Evolutionary conservation across 1,284 basidiomycete species (phyloP), one percentile per base, ranked within the genome.

Genomic region (Ceraceosorus guamensis): DNA sequence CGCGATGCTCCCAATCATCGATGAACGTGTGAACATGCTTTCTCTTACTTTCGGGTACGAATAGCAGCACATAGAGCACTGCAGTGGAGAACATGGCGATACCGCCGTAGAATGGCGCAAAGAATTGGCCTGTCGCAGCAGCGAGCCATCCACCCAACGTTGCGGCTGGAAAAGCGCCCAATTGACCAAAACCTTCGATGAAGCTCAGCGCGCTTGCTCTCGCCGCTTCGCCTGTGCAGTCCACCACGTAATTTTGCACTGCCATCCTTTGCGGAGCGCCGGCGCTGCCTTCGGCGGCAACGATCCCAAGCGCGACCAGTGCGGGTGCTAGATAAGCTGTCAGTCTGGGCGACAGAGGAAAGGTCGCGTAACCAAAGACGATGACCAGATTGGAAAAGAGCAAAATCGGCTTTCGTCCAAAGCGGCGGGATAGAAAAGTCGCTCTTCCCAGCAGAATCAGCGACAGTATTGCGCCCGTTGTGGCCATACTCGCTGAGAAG

Each of bases 181-280:
- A 56, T 55, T 71, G 69, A 31, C 68, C 67, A 30, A 70, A 65
- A 8, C 69, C 69, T 46, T 71, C 69, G 59, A 70, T 65, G 59
- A 71, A 70, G 60, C 65, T 63, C 18, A 71, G 62, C 2, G 65
- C 65, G 3, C 62, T 62, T 1, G 67, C 67, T 30, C 68, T 54
- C 30, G 67, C 61, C 7, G 65, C 51, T 43, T 70, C 67, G 3
- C 61, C 57, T 7, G 66, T 68, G 2, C 66, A 68, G 57, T 72
- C 70, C n/a, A 72, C 68, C 35, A 72, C 67, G 44, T 70, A 72
- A 43, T 70, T 68, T 49, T 72, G 70, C 10, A 70, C 58, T n/a
- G 67, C 66, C 18, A 70, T 65, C 2, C 64, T 59, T 14, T 70
- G 61, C 3, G 67, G 68, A 6, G 65, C 66, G 6, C 68, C 70